Evolutionary conservation across 345 rosid species (phyloP).

Genomic region (Gossypioides kirkii): DNA sequence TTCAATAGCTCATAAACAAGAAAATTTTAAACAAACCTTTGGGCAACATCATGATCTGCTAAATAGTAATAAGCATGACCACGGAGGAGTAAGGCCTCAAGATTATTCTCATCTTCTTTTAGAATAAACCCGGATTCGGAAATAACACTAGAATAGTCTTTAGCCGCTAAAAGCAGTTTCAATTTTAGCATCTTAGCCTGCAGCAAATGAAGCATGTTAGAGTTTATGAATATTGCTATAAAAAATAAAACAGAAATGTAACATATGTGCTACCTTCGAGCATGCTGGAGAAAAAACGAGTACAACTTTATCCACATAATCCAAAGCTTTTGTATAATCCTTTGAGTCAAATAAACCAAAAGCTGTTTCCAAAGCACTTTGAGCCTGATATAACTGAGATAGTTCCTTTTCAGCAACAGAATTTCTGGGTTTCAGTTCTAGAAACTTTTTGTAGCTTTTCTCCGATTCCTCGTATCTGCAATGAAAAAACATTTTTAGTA

Average conservation of each 20-base stretch:
- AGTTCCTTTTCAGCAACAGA: conserved; percentile 82
- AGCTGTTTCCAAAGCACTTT: conserved; percentile 76
- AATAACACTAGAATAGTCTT: conserved; percentile 77
- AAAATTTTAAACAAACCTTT: conserved; percentile 45
- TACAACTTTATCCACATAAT: conserved; percentile 81
- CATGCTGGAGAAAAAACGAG: conserved; percentile 94
- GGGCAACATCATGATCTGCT: conserved; percentile 97
- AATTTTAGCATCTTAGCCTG: conserved; percentile 91
- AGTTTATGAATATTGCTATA: conserved; percentile 2
- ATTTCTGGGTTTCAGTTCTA: conserved; percentile 71
- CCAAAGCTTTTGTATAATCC: conserved; percentile 65
- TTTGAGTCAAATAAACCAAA: conserved; percentile 57
- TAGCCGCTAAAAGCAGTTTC: conserved; percentile 55
- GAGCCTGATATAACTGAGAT: conserved; percentile 83
- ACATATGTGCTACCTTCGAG: conserved; percentile 49
- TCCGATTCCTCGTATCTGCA: conserved; percentile 92
- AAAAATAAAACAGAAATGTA: neutral
- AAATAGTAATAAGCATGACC: conserved; percentile 98
- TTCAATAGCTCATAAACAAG: neutral
- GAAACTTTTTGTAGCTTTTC: conserved; percentile 51
- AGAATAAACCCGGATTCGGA: conserved; percentile 83
- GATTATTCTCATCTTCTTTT: conserved; percentile 79
- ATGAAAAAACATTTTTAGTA: conserved; percentile 19
- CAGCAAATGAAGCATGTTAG: conserved; percentile 6
- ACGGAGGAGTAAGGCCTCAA: conserved; percentile 88